Conservation (phyloP, 31 red algal species). For the Bonnemaisonia californica region DNA sequence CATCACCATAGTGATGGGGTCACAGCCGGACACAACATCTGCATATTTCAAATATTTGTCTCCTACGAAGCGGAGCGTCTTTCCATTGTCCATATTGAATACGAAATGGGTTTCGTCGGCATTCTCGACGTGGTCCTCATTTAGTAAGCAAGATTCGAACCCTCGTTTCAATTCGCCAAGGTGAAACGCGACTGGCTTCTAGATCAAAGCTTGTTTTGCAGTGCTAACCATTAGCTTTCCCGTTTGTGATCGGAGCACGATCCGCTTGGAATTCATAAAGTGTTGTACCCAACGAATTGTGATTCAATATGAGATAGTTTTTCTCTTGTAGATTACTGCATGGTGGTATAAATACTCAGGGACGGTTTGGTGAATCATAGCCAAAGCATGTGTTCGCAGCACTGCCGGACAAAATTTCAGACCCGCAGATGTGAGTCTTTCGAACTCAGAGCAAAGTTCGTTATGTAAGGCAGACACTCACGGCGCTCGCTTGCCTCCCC, state of each 20-base stretch:
- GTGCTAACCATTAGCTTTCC: constrained; percentile 2
- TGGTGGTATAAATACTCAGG: not conserved
- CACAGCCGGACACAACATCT: too few species aligned
- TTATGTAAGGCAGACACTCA: not conserved
- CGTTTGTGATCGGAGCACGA: constrained; percentile 3
- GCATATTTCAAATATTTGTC: too few species aligned
- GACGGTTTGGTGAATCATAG: not conserved
- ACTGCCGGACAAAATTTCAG: constrained; percentile 5
- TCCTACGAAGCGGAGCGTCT: constrained; percentile 1
- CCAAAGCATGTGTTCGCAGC: not conserved
- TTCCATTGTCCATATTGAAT: too few species aligned
- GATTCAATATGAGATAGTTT: not conserved
- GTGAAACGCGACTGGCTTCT: not conserved
- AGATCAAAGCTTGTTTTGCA: not conserved
- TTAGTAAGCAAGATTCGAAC: not conserved
- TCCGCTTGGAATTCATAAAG: not conserved
- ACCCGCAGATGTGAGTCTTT: not conserved
- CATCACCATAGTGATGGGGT: constrained; percentile 26
- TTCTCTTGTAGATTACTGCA: not conserved
- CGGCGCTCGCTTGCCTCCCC: not conserved
- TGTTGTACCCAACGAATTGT: constrained; percentile 7
- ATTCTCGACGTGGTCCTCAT: not conserved
- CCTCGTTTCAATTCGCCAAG: not conserved
- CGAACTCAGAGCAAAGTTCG: not conserved
- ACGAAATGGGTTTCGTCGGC: too few species aligned